Base-by-base conservation (phyloP, 2,329 filamentous ascomycete species). In the Aspergillus cejpii region DNA sequence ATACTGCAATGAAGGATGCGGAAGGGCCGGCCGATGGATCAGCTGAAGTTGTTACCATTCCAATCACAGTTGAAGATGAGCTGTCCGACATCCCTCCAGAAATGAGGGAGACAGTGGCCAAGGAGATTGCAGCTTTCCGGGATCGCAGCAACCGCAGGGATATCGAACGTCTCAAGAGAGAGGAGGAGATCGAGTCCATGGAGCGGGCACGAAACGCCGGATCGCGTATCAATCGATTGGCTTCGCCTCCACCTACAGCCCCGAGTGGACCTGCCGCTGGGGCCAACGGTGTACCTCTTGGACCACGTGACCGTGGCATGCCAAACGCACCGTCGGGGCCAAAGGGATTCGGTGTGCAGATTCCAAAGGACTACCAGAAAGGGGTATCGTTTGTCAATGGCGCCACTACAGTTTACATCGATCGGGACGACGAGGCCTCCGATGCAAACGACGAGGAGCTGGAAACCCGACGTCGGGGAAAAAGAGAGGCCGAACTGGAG, bases 71-170 rank as follows among this genome's bases (percentile, higher is more conserved):
- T 41, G 92, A 98, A 51, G 94, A 98, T 60, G 92, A 98, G 61
- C 75, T 98, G 36, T 84, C 90, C 15, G 92, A 98, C 59, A 96
- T 98, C 38, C 92, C 92, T 0, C 84, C 87, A 1, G 92, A 97
- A 63, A 94, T 95, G 88, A 83, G 92, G 19, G 92, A 94, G 63
- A 90, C 88, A 0, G 92, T 98, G 12, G 87, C 92, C 0, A 84
- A 84, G 45, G 94, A 98, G 64, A 98, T 98, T 58, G 83, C 88
- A 0, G 87, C 90, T 0, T 98, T 98, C 73, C 79, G 92, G 53
- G 92, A 98, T 54, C 79, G 91, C 15, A 96, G 91, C 56, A 95
- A 83, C 48, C 81, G 85, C 49, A 79, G 91, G 29, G 92, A 98
- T 61, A 72, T 94, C 60, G 92, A 98, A 66, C 85, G 92, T 3